Evolutionary conservation across 2,329 filamentous ascomycete genomes (phyloP).

Genomic region (Xylariaceae sp.): DNA sequence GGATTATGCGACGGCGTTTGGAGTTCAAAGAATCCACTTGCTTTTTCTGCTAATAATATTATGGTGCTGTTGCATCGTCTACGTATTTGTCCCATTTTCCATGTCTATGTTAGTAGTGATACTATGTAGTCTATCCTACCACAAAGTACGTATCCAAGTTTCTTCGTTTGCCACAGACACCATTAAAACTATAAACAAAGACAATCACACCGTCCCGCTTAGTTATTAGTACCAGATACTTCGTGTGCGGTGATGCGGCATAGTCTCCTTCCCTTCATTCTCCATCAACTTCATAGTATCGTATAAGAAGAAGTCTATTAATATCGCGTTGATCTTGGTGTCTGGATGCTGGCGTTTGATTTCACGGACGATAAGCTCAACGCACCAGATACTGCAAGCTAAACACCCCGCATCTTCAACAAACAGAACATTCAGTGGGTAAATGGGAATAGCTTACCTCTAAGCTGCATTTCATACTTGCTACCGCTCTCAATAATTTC

Average conservation of each 20-base stretch:
- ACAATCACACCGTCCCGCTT: background rate
- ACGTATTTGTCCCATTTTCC: background rate
- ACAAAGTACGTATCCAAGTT: background rate
- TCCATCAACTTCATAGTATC: conserved; percentile 91
- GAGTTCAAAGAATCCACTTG: conserved; percentile 17
- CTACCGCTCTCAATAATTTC: conserved; percentile 73
- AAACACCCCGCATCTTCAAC: conserved; percentile 14
- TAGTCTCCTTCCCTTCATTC: conserved; percentile 60
- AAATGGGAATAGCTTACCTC: conserved; percentile 59
- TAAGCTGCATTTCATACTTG: conserved; percentile 83
- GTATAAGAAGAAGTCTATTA: conserved; percentile 98
- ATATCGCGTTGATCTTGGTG: conserved; percentile 78
- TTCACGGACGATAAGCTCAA: conserved; percentile 84
- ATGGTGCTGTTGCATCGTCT: conserved; percentile 6
- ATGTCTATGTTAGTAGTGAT: background rate
- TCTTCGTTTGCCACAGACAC: background rate
- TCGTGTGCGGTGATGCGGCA: conserved; percentile 87
- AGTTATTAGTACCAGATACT: conserved; percentile 85
- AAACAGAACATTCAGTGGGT: background rate
- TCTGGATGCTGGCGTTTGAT: conserved; percentile 77
- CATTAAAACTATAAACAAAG: background rate
- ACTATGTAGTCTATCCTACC: background rate
- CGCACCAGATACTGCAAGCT: conserved; percentile 95
- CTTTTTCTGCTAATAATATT: conserved; percentile 7
- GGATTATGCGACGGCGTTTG: conserved; percentile 25